Base-by-base conservation (phyloP, 2,329 filamentous ascomycete genomes). In the Sarocladium kiliense region DNA sequence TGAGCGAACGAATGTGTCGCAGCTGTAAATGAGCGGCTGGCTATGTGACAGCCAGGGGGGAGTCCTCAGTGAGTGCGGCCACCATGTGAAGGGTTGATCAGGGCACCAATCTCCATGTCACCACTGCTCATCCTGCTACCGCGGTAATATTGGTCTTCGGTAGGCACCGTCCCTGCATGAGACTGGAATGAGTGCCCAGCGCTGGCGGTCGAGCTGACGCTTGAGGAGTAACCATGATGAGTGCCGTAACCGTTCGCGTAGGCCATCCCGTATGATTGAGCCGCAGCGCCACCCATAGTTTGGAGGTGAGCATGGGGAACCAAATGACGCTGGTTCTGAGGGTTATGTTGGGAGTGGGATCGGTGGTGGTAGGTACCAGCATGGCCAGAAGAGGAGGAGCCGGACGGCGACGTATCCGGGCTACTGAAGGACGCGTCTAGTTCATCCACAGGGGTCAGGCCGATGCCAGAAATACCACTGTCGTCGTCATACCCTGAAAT, bases 401-500 rank as follows among this genome's bases (percentile, higher is more conserved):
- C 72, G 30, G 76, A 75, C 32, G 72, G 70, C 57, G 70, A 72
- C 56, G 74, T 76, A 65, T 79, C 78, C 62, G 78, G 78, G 66
- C 77, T 80, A 72, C 74, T 80, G 71, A 80, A 80, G 62, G 76
- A 76, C 63, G 77, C 73, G 68, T 82, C 79, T 65, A 82, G 68
- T 65, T 84, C 81, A 70, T 83, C 80, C 71, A 80, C 75, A 65
- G 78, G 77, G 58, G 77, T 81, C 68, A 82, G 73, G 69, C 73
- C 78, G 71, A 79, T 79, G 69, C 77, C 78, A 67, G 80, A 85
- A 74, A 88, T 81, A 66, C 84, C 86, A 73, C 83, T 87, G 74
- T 90, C 87, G 74, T 88, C 86, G 73, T 82, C 80, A 76, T 81
- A 82, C 71, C 72, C 75, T 70, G 68, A 65, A 55, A 68, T 59